Conservation (phyloP, 106 monocot species). For the Acorus gramineus region DNA sequence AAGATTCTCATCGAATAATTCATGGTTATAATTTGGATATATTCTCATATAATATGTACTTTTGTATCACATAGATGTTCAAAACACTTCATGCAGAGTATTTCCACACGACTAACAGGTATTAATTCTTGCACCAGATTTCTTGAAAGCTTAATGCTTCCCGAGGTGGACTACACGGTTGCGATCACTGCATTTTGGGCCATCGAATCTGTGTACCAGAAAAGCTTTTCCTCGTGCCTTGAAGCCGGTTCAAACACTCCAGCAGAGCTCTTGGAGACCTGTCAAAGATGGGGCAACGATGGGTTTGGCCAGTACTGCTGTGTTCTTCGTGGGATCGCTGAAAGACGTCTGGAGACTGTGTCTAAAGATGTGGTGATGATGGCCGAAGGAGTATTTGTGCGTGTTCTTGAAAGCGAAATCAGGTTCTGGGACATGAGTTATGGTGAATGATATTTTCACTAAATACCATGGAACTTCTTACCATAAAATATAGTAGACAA, state of each 20-base stretch:
- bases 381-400: constrained; percentile 46
- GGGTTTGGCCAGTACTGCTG: constrained; percentile 51
- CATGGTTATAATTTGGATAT: too few relatives aligned
- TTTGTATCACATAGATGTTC: too few relatives aligned
- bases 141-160: constrained; percentile 39
- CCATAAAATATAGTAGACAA: too few relatives aligned
- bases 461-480: too few relatives aligned
- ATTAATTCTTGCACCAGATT: constrained; percentile 19
- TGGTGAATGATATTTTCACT: constrained; percentile 6
- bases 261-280: constrained; percentile 52
- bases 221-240: constrained; percentile 68
- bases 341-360: constrained; percentile 50
- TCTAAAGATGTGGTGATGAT: constrained; percentile 23
- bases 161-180: constrained; percentile 47
- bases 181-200: constrained; percentile 72
- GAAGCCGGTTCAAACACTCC: constrained; percentile 51
- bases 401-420: constrained; percentile 61
- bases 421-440: constrained; percentile 85
- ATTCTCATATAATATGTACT: too few relatives aligned
- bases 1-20: too few relatives aligned
- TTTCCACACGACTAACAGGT: too few relatives aligned
- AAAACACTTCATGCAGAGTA: too few relatives aligned
- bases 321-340: constrained; percentile 50
- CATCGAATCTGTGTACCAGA: constrained; percentile 78
- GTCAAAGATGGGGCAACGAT: constrained; percentile 75